Evolutionary conservation across 352 stramenopile genomes (phyloP).

Genomic region (Phytophthora aleatoria): DNA sequence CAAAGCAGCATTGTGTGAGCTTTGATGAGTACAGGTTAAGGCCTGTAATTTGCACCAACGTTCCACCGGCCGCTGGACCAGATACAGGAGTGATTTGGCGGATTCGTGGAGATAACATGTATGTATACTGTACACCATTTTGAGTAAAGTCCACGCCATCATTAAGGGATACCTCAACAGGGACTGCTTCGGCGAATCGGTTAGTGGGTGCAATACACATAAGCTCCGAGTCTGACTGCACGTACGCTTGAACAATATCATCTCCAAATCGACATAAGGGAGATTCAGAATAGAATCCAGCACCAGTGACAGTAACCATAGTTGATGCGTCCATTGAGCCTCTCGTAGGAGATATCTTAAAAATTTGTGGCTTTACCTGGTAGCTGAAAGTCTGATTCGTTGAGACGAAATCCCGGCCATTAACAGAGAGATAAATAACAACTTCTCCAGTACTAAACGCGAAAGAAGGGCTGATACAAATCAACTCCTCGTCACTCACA

Average conservation of each 20-base stretch:
- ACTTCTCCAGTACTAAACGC: constrained; percentile 23
- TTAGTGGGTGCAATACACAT: constrained; percentile 49
- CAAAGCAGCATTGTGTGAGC: constrained; percentile 70
- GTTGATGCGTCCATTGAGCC: constrained; percentile 63
- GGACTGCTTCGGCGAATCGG: constrained; percentile 37
- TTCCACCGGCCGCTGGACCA: constrained; percentile 57
- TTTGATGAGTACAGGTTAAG: constrained; percentile 64
- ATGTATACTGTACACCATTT: constrained; percentile 68
- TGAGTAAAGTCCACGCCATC: constrained; percentile 88
- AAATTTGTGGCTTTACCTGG: constrained; percentile 40
- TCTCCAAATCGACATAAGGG: constrained; percentile 63
- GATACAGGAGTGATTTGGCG: constrained; percentile 47
- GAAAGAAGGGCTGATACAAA: constrained; percentile 48
- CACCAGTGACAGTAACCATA: constrained; percentile 50
- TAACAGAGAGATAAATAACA: constrained; percentile 64
- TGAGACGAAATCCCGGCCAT: constrained; percentile 71
- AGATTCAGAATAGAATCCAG: constrained; percentile 36
- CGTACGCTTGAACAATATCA: constrained; percentile 38
- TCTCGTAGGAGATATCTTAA: constrained; percentile 46
- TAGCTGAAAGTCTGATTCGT: constrained; percentile 62
- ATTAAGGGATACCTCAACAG: constrained; percentile 85
- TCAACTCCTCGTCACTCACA: constrained; percentile 29
- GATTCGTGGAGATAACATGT: constrained; percentile 54
- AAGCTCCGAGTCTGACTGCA: constrained; percentile 43
- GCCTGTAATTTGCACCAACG: constrained; percentile 56